A percentile compares a stretch with the other conserved stretches of the same genome.
Evolutionary conservation across 225 moss, liverwort and hornwort species (phyloP).

Genomic region (Neckera pumila): DNA sequence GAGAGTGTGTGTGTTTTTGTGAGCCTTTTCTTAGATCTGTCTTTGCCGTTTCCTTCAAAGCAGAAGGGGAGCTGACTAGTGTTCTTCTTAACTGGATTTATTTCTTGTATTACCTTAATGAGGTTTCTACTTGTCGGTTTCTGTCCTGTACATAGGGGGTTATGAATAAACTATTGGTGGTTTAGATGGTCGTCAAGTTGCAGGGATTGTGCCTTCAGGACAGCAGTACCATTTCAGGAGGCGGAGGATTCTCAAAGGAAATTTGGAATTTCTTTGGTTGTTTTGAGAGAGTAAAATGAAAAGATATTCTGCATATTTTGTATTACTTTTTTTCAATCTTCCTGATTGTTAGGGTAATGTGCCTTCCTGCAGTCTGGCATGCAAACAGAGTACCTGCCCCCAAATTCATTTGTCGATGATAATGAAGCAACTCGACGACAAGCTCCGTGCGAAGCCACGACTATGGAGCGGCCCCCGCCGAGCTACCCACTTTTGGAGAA

Average conservation of each 20-base stretch:
- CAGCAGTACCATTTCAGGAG: neutral
- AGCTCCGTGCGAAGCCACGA: neutral
- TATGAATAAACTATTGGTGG: neutral
- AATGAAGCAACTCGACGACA: neutral
- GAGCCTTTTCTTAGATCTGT: neutral
- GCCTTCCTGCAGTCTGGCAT: neutral
- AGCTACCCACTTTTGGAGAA: constrained; percentile 23
- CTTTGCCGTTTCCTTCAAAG: neutral
- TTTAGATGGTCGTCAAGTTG: neutral
- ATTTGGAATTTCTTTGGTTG: too few species aligned
- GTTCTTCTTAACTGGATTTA: too few species aligned
- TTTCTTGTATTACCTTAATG: neutral
- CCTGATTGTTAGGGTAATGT: neutral
- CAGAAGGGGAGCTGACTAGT: neutral
- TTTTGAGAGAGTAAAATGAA: too few species aligned
- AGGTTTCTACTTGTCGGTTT: neutral
- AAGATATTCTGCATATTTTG: too few species aligned
- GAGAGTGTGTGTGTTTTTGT: too few species aligned
- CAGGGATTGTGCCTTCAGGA: neutral
- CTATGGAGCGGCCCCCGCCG: neutral
- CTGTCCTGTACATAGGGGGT: neutral
- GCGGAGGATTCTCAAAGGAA: too few species aligned
- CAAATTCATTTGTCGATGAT: neutral
- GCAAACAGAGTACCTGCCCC: neutral
- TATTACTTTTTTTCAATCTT: neutral